A percentile compares a stretch with the other conserved stretches of the same genome.
These are phyloP conservation scores for Neonectria ditissima DNA, from an alignment of 2,329 filamentous ascomycete genomes.

Conservation along the genomic window DNA sequence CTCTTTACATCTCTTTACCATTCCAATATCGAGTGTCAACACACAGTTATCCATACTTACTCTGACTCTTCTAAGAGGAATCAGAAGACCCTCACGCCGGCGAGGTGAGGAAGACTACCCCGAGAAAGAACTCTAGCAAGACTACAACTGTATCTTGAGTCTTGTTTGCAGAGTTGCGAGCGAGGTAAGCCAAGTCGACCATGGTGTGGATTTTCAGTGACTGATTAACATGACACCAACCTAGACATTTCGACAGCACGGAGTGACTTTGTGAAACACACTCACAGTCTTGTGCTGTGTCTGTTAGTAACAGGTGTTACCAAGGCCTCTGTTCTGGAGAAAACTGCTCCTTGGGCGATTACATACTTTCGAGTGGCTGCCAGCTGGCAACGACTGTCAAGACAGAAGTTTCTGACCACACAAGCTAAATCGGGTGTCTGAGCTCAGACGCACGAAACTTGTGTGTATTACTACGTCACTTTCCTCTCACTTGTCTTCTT, in stretches of 20 bases:
- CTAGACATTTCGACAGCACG: not conserved
- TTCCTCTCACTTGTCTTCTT: constrained; percentile 8
- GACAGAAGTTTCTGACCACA: not conserved
- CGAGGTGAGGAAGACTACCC: not conserved
- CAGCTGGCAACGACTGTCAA: constrained; percentile 26
- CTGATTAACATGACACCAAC: not conserved
- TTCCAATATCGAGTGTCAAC: not conserved
- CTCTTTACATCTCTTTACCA: not conserved
- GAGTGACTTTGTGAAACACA: not conserved
- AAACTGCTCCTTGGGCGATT: not conserved
- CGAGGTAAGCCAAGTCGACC: not conserved
- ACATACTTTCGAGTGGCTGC: constrained; percentile 1
- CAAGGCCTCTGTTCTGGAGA: not conserved
- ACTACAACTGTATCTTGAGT: not conserved
- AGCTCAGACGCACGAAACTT: not conserved
- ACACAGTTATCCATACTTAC: not conserved
- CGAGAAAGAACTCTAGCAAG: not conserved
- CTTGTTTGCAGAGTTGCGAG: not conserved
- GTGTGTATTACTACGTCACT: constrained; percentile 2
- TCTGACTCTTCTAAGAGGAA: not conserved
- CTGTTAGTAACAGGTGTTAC: not conserved
- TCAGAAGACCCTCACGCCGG: too few species aligned
- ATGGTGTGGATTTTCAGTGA: not conserved
- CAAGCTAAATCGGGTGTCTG: not conserved
- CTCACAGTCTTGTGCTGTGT: not conserved